Conservation (phyloP, 768 basidiomycete genomes). For the Butyriboletus loyo region DNA sequence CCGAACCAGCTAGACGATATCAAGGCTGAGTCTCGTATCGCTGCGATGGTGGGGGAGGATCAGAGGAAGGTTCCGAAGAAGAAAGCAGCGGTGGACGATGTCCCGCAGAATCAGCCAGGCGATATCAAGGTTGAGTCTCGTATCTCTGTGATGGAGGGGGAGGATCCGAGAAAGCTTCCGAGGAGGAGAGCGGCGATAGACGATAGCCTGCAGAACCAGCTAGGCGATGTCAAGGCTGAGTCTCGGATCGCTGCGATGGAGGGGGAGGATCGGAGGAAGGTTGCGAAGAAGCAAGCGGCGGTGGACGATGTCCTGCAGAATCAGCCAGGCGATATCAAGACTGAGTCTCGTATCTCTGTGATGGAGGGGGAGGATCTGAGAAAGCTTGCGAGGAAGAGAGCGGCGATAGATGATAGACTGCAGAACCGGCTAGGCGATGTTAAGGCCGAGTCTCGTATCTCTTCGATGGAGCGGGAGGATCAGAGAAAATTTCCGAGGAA, state of each 20-base stretch:
- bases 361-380: too few relatives aligned
- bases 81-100: background rate
- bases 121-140: background rate
- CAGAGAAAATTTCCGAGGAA: too few relatives aligned
- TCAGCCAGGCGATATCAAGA: background rate
- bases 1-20: background rate
- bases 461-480: background rate
- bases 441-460: background rate
- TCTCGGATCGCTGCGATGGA: background rate
- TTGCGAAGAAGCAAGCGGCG: background rate
- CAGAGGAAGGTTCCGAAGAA: background rate
- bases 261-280: background rate
- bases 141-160: background rate
- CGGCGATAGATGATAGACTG: background rate
- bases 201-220: background rate
- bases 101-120: background rate
- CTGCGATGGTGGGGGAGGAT: background rate
- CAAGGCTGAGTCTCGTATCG: background rate
- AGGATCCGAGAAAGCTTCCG: too few relatives aligned
- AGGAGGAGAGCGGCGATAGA: background rate
- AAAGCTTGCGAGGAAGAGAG: too few relatives aligned
- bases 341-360: background rate
- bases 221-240: background rate
- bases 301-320: background rate
- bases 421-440: background rate